Evolutionary conservation across 129 eudicot genomes (phyloP).

Genomic region (Deinandra increscens): DNA sequence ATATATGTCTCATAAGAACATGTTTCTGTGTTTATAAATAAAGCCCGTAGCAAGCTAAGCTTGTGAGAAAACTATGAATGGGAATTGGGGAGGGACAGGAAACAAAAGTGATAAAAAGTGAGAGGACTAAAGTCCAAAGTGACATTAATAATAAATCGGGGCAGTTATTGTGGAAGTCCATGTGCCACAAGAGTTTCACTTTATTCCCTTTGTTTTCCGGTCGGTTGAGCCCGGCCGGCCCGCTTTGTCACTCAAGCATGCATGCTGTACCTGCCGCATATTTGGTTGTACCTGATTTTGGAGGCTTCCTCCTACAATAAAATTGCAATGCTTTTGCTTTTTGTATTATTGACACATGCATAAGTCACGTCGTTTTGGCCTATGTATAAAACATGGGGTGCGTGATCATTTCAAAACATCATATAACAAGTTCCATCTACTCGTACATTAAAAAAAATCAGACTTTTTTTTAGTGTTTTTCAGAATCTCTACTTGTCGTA

Average conservation of each 20-base stretch:
- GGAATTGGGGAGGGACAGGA: background rate
- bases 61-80: background rate
- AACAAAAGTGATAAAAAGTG: constrained; percentile 11
- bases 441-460: no score
- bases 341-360: no score
- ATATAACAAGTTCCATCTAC: no score
- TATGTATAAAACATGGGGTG: no score
- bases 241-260: constrained; percentile 18
- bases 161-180: constrained; percentile 38
- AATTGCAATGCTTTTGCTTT: background rate
- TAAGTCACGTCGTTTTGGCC: no score
- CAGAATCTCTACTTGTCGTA: no score
- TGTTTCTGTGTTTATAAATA: no score
- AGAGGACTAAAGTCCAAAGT: constrained; percentile 14
- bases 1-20: no score
- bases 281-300: constrained; percentile 13
- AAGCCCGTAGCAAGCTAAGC: background rate
- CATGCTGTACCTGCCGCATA: constrained; percentile 13
- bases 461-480: no score
- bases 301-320: background rate
- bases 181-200: constrained; percentile 36
- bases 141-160: constrained; percentile 14
- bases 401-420: no score
- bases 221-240: constrained; percentile 50
- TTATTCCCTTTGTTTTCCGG: constrained; percentile 52